Conservation (phyloP, 2,329 filamentous ascomycete genomes). For the Claviceps maximensis region DNA sequence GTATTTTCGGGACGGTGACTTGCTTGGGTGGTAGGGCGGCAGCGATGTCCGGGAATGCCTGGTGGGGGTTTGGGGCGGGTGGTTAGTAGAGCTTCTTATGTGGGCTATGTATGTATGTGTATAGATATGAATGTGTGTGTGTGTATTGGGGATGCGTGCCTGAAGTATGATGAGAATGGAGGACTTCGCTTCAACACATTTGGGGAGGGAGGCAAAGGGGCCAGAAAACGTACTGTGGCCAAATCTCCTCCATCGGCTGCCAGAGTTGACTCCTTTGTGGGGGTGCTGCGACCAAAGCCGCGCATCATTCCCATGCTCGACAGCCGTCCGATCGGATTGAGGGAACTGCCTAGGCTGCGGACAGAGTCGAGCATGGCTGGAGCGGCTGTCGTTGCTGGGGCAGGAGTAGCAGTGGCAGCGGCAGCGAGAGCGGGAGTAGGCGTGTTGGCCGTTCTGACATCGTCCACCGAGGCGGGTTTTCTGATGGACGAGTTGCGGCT, state of each 20-base stretch:
- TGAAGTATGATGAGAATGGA: background rate
- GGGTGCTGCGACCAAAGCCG: conserved; percentile 52
- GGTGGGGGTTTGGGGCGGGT: background rate
- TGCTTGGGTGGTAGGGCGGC: conserved; percentile 38
- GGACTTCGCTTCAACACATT: background rate
- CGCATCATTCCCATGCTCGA: conserved; percentile 61
- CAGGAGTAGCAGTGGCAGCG: conserved; percentile 16
- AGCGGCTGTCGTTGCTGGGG: conserved; percentile 30
- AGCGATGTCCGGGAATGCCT: conserved; percentile 51
- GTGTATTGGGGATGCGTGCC: too few relatives aligned
- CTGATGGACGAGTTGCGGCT: conserved; percentile 53
- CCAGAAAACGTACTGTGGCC: conserved; percentile 35
- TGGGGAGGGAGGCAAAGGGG: background rate
- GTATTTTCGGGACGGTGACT: conserved; percentile 35
- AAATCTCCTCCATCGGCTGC: conserved; percentile 40
- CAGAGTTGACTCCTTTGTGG: conserved; percentile 25
- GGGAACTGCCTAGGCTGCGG: conserved; percentile 62
- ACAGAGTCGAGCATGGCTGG: conserved; percentile 67
- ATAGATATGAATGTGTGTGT: background rate
- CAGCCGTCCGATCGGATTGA: conserved; percentile 74
- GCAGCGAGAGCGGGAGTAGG: conserved; percentile 18
- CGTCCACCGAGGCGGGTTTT: conserved; percentile 38
- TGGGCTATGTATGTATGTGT: background rate
- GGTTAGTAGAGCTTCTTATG: background rate
- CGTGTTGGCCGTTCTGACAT: conserved; percentile 15